Percentiles rank a stretch among this genome's conserved stretches.
These are phyloP conservation scores for Thyridium curvatum DNA, from an alignment of 2,329 filamentous ascomycete species.

Conservation along the genomic window DNA sequence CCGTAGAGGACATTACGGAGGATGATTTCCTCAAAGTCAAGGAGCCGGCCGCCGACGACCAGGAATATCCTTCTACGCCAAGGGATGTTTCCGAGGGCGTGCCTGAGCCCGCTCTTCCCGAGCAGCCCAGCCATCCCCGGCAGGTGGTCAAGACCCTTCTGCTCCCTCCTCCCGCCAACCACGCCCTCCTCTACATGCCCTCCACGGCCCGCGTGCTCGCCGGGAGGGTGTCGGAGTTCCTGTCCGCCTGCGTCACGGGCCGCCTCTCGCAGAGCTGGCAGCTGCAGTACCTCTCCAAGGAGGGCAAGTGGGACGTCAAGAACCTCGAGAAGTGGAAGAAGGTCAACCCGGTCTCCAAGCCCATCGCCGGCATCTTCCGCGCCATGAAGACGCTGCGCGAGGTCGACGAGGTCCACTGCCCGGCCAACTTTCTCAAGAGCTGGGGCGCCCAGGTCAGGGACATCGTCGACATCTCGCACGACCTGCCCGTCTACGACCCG, in stretches of 20 bases:
- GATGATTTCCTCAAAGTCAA: conserved; percentile 24
- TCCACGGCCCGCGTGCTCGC: conserved; percentile 69
- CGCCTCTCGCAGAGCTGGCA: conserved; percentile 87
- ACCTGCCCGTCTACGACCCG: conserved; percentile 84
- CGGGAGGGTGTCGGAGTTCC: conserved; percentile 77
- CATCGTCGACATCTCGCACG: conserved; percentile 86
- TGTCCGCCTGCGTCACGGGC: conserved; percentile 66
- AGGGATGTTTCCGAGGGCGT: conserved; percentile 26
- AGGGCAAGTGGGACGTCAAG: conserved; percentile 97
- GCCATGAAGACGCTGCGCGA: conserved; percentile 92
- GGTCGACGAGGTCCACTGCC: conserved; percentile 77
- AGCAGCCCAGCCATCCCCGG: conserved; percentile 39
- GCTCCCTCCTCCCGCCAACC: conserved; percentile 71
- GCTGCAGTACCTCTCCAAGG: conserved; percentile 77
- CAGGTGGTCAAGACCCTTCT: conserved; percentile 61
- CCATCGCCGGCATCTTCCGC: conserved; percentile 74
- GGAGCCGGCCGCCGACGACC: conserved; percentile 25
- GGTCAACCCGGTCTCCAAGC: conserved; percentile 68
- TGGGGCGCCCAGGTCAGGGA: conserved; percentile 66
- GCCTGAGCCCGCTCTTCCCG: conserved; percentile 29
- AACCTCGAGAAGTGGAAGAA: conserved; percentile 88
- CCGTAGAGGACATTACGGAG: conserved; percentile 24
- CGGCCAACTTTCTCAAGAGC: conserved; percentile 59
- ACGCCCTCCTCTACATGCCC: conserved; percentile 78
- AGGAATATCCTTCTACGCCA: conserved; percentile 39